A percentile compares a stretch with the other conserved stretches of the same genome.
phyloP scores from a whole-genome alignment of 352 stramenopile genomes.

The Phytophthora uliginosa region DNA sequence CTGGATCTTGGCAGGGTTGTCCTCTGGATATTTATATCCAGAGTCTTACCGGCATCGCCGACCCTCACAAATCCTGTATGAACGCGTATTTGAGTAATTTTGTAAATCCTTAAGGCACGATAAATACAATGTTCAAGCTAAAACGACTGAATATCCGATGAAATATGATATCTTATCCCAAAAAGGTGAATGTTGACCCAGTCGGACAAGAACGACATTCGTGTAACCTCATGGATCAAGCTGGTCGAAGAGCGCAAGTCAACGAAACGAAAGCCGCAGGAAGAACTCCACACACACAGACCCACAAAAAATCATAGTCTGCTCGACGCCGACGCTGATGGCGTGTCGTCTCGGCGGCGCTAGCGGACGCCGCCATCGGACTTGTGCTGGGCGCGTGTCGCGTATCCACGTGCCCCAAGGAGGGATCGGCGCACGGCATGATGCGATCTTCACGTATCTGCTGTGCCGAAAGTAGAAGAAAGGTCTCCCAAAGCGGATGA shows the following conservation, averaged over 20 bases:
- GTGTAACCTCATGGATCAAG: too few relatives aligned
- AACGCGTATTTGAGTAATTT: too few relatives aligned
- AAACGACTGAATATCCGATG: too few relatives aligned
- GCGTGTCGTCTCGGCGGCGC: conserved; percentile 52
- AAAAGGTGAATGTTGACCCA: too few relatives aligned
- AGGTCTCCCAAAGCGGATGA: conserved; percentile 76
- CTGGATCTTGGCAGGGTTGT: too few relatives aligned
- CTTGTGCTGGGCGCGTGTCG: conserved; percentile 31
- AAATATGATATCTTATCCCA: too few relatives aligned
- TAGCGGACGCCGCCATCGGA: conserved; percentile 53
- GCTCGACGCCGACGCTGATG: conserved; percentile 55
- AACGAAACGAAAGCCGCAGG: background rate
- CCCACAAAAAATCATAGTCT: conserved; percentile 47
- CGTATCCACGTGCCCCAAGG: conserved; percentile 26
- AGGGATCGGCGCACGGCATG: conserved; percentile 27
- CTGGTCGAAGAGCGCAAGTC: conserved; percentile 24
- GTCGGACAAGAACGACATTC: too few relatives aligned
- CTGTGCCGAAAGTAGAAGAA: conserved; percentile 52
- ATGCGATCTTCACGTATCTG: conserved; percentile 49
- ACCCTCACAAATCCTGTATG: too few relatives aligned
- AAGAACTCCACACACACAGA: conserved; percentile 1
- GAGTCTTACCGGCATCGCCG: too few relatives aligned
- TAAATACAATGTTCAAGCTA: too few relatives aligned
- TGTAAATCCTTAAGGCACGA: too few relatives aligned
- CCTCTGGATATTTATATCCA: too few relatives aligned